These are phyloP conservation scores for Melaleuca alternifolia DNA, from an alignment of 345 rosid genomes.

Conservation along the genomic window DNA sequence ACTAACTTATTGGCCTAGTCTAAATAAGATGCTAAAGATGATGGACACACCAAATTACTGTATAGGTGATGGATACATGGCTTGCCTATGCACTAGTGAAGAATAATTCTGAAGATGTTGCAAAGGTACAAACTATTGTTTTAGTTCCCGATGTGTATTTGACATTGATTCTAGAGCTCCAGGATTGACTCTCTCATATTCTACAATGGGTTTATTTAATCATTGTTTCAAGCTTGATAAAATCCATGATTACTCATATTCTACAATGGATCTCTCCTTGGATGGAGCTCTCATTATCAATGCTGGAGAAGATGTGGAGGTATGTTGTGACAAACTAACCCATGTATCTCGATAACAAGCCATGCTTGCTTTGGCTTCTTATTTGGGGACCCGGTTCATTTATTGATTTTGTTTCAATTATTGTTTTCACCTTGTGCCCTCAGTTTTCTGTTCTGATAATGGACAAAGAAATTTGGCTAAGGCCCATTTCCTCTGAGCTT, in stretches of 20 bases:
- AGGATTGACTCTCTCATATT: background rate
- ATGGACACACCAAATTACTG: background rate
- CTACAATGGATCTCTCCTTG: constrained; percentile 51
- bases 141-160: background rate
- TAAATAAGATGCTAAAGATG: background rate
- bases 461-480: too few relatives aligned
- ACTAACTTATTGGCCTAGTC: background rate
- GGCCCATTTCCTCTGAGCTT: background rate
- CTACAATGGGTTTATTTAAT: background rate
- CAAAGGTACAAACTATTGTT: constrained; percentile 40
- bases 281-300: constrained; percentile 76
- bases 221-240: background rate
- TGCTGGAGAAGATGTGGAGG: constrained; percentile 72
- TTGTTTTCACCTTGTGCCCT: too few relatives aligned
- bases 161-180: background rate
- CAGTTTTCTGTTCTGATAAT: too few relatives aligned
- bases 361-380: too few relatives aligned
- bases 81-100: constrained; percentile 92
- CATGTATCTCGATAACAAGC: background rate
- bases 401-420: too few relatives aligned
- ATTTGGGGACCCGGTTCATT: too few relatives aligned
- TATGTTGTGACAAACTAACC: constrained; percentile 8
- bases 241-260: background rate
- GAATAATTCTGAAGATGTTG: constrained; percentile 91
- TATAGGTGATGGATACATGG: constrained; percentile 79